A percentile compares a stretch with the other conserved stretches of the same genome.
Evolutionary conservation across 805 yeast genomes (phyloP).

Genomic region (Millerozyma acaciae): DNA sequence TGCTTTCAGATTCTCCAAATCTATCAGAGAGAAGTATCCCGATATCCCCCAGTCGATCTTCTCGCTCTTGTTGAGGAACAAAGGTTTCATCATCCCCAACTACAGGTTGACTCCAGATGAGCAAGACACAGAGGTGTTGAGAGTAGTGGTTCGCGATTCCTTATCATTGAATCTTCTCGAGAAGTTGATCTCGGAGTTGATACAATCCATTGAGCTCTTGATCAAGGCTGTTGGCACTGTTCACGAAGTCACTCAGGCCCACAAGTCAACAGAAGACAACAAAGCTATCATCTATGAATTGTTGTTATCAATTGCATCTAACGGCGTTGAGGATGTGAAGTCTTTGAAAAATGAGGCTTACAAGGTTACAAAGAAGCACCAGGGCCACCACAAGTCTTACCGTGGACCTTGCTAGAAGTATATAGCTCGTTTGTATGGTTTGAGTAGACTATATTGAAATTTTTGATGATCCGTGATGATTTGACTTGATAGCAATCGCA

Average conservation of each 20-base stretch:
- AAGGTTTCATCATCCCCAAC: conserved; percentile 87
- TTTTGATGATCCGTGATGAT: too few relatives aligned
- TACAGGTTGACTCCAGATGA: conserved; percentile 73
- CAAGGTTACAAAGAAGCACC: conserved; percentile 18
- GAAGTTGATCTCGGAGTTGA: conserved; percentile 59
- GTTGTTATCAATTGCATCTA: conserved; percentile 52
- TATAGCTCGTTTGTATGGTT: too few relatives aligned
- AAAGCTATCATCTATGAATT: conserved; percentile 42
- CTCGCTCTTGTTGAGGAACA: conserved; percentile 67
- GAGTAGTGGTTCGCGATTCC: conserved; percentile 78
- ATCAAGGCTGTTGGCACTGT: conserved; percentile 45
- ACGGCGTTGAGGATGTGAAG: conserved; percentile 44
- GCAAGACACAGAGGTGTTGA: conserved; percentile 59
- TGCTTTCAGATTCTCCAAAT: conserved; percentile 69
- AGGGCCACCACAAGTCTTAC: conserved; percentile 25
- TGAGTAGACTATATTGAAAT: too few relatives aligned
- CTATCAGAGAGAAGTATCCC: conserved; percentile 58
- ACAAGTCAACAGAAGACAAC: conserved; percentile 19
- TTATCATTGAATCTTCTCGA: conserved; percentile 60
- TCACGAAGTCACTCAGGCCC: conserved; percentile 16
- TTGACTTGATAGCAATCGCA: background rate
- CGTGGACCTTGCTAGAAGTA: conserved; percentile 32
- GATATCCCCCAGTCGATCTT: conserved; percentile 78
- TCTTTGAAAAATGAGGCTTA: conserved; percentile 16
- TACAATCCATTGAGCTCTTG: conserved; percentile 50